These are phyloP conservation scores for Vicia faba DNA, from an alignment of 306 rosid genomes.

Conservation along the genomic window DNA sequence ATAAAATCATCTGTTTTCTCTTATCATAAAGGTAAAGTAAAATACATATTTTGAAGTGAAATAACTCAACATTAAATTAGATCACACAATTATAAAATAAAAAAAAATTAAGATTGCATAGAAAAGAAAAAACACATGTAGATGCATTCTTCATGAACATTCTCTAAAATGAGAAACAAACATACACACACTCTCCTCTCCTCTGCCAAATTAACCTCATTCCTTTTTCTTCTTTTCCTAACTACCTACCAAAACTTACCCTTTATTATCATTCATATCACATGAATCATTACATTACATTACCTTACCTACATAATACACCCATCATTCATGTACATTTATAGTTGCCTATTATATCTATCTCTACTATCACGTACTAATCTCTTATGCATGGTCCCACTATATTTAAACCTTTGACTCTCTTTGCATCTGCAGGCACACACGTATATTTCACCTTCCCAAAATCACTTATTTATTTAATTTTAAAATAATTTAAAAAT, in stretches of 20 bases:
- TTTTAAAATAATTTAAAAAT: not conserved
- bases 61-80: no score
- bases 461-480: not conserved
- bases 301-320: not conserved
- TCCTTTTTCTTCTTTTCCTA: no score
- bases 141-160: no score
- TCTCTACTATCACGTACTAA: not conserved
- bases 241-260: not conserved
- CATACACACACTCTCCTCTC: no score
- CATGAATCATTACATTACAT: not conserved
- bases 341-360: not conserved
- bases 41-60: no score
- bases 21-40: no score
- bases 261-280: not conserved
- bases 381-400: constrained; percentile 8
- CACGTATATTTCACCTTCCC: not conserved
- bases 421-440: not conserved
- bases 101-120: no score
- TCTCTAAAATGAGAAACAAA: no score
- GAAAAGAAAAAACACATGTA: no score
- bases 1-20: no score
- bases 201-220: no score
- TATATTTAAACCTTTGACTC: not conserved
- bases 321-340: not conserved
- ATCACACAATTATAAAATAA: no score